These are phyloP conservation scores for Dichomitus squalens DNA, from an alignment of 1,284 basidiomycete species.

Conservation along the genomic window DNA sequence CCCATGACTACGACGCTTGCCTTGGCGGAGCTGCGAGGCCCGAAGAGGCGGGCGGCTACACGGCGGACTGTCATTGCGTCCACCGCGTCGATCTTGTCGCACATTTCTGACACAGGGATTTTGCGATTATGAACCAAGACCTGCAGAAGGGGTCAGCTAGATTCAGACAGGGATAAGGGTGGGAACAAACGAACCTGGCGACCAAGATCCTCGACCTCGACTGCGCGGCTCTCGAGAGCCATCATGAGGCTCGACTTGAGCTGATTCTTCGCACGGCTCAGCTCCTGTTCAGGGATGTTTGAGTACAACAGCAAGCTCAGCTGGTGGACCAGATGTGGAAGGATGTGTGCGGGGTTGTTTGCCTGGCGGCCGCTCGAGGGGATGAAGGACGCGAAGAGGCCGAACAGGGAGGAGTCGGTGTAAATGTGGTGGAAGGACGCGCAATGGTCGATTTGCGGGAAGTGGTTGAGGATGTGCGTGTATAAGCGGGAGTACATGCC, in stretches of 20 bases:
- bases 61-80: slow-evolving; percentile 70
- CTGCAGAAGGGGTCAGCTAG: slow-evolving; percentile 42
- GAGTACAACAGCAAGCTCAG: slow-evolving; percentile 73
- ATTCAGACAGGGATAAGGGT: not conserved
- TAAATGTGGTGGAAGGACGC: slow-evolving; percentile 99
- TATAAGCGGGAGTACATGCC: slow-evolving; percentile 99
- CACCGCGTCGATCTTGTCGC: slow-evolving; percentile 84
- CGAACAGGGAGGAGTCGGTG: slow-evolving; percentile 92
- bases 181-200: slow-evolving; percentile 57
- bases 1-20: slow-evolving; percentile 78
- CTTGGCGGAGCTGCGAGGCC: slow-evolving; percentile 59
- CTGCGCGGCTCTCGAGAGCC: slow-evolving; percentile 90
- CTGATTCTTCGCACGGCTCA: slow-evolving; percentile 93
- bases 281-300: slow-evolving; percentile 68
- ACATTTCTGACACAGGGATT: slow-evolving; percentile 91
- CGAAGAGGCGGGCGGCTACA: slow-evolving; percentile 77
- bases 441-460: slow-evolving; percentile 94
- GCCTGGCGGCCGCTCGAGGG: slow-evolving; percentile 66
- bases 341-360: slow-evolving; percentile 69
- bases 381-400: slow-evolving; percentile 89
- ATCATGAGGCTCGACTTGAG: slow-evolving; percentile 93
- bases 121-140: slow-evolving; percentile 91
- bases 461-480: slow-evolving; percentile 96
- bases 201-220: slow-evolving; percentile 91
- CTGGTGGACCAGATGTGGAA: slow-evolving; percentile 88